Conservation (phyloP, 2,329 filamentous ascomycete genomes). For the Apiospora koreana region DNA sequence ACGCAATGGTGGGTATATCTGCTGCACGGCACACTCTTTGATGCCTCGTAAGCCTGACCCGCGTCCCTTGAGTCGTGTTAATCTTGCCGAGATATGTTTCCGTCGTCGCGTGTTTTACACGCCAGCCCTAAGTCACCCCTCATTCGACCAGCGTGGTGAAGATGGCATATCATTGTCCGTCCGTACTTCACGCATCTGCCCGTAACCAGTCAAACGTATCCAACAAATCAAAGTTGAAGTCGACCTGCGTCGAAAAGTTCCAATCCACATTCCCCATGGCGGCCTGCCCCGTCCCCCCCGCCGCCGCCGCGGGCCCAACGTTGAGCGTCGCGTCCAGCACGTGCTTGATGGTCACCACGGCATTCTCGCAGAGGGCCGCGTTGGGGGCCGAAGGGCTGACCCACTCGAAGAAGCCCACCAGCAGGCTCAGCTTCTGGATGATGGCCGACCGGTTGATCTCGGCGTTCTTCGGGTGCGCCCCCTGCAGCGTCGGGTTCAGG, state of each 20-base stretch:
- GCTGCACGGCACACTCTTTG: too few relatives aligned
- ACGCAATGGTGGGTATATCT: too few relatives aligned
- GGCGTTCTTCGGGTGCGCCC: constrained; percentile 33
- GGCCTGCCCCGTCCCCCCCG: constrained; percentile 13
- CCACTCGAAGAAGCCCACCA: constrained; percentile 54
- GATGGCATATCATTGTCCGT: too few relatives aligned
- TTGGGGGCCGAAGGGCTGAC: constrained; percentile 49
- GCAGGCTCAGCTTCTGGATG: constrained; percentile 52
- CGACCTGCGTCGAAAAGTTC: constrained; percentile 33
- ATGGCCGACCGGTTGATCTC: constrained; percentile 47
- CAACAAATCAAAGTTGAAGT: constrained; percentile 49
- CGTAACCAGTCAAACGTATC: constrained; percentile 51
- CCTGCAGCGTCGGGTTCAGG: constrained; percentile 41
- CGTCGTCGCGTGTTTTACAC: too few relatives aligned
- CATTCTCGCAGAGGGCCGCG: constrained; percentile 46
- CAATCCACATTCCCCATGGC: constrained; percentile 33
- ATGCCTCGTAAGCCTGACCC: too few relatives aligned
- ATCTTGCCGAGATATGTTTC: too few relatives aligned
- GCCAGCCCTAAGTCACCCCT: too few relatives aligned
- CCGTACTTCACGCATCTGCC: constrained; percentile 24
- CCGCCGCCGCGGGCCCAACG: constrained; percentile 22
- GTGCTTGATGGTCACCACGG: constrained; percentile 49
- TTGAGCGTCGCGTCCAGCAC: constrained; percentile 53
- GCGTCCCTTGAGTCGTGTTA: too few relatives aligned
- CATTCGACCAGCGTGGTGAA: neutral